Evolutionary conservation across 257 asterid species (phyloP).

Genomic region (Petunia secreta): DNA sequence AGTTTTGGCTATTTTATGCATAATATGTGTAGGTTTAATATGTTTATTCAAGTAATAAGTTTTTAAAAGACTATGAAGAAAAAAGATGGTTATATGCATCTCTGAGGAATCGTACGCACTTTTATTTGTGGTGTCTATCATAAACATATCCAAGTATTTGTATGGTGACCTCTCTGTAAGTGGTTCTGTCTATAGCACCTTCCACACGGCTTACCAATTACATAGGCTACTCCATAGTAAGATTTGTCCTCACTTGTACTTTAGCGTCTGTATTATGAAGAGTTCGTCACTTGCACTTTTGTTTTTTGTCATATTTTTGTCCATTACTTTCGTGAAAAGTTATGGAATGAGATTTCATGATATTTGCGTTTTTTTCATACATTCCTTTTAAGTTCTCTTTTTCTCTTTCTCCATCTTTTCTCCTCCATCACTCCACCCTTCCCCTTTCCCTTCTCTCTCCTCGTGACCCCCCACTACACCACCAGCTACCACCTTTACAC

Average conservation of each 20-base stretch:
- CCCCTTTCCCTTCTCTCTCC: too few relatives aligned
- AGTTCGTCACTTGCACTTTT: background rate
- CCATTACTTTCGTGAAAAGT: background rate
- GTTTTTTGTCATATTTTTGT: conserved; percentile 15
- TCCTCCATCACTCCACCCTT: too few relatives aligned
- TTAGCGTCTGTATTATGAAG: background rate
- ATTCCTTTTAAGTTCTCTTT: background rate
- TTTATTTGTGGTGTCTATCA: background rate
- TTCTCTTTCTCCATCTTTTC: too few relatives aligned
- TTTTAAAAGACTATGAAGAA: background rate
- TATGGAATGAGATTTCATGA: background rate
- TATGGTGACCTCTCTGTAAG: background rate
- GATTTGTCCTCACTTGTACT: background rate
- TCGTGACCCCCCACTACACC: too few relatives aligned
- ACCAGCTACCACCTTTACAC: too few relatives aligned
- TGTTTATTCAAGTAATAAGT: background rate
- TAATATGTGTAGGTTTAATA: background rate
- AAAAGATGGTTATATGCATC: background rate
- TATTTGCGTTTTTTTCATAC: conserved; percentile 5
- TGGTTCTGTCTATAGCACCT: background rate
- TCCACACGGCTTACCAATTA: background rate
- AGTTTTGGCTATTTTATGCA: background rate
- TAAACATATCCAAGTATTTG: background rate
- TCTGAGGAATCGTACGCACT: background rate
- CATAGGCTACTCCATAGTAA: background rate